These are phyloP conservation scores for Asterochloris sp. DNA, from an alignment of 139 green algal species.

Conservation along the genomic window DNA sequence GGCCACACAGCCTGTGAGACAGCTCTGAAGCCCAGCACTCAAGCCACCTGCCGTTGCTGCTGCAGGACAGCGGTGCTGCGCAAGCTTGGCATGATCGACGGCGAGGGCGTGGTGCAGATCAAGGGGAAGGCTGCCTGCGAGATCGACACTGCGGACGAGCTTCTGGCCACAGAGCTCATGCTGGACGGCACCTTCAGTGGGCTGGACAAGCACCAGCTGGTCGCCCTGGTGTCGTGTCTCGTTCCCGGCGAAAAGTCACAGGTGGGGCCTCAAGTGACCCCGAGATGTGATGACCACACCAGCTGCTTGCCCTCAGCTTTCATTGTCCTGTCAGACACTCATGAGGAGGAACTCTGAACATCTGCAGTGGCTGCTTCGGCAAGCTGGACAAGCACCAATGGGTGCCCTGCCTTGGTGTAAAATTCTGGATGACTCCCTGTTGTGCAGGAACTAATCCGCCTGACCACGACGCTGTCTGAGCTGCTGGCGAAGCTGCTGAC, in stretches of 20 bases:
- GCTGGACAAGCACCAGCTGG: conserved; percentile 59
- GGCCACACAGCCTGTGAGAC: background rate
- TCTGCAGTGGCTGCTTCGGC: no score
- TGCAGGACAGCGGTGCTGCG: conserved; percentile 64
- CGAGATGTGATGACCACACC: background rate
- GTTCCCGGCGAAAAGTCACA: conserved; percentile 48
- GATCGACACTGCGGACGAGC: conserved; percentile 65
- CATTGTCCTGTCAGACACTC: no score
- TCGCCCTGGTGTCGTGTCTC: conserved; percentile 68
- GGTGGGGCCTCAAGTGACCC: background rate
- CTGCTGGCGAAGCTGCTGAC: no score
- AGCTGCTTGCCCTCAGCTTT: no score
- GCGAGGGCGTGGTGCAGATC: conserved; percentile 61
- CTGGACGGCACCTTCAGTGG: conserved; percentile 66
- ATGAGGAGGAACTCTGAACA: no score
- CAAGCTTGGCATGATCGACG: conserved; percentile 78
- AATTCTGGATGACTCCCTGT: no score
- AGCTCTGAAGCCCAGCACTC: background rate
- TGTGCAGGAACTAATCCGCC: no score
- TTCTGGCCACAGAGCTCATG: conserved; percentile 77
- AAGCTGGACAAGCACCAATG: no score
- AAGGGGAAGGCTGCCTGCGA: conserved; percentile 78
- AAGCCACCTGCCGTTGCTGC: background rate
- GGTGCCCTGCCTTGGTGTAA: no score
- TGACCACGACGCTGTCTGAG: no score